A percentile compares a stretch with the other conserved stretches of the same genome.
These are phyloP conservation scores for Eimeria acervulina DNA, from an alignment of 169 alveolate species.

Conservation along the genomic window DNA sequence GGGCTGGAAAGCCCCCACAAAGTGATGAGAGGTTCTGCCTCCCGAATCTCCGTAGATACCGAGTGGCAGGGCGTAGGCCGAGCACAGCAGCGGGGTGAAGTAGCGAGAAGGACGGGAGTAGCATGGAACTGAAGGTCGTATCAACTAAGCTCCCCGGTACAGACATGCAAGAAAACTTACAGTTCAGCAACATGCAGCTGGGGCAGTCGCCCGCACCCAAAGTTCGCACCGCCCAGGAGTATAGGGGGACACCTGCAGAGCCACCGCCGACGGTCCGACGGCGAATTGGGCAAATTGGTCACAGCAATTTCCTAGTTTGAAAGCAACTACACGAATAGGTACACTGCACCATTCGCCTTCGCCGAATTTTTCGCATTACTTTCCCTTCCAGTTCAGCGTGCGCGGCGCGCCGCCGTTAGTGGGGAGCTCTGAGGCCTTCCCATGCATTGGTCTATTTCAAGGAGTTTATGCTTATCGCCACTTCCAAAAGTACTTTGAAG, in stretches of 20 bases:
- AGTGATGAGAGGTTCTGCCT: too few species aligned
- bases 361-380: not conserved
- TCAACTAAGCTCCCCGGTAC: too few species aligned
- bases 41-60: too few species aligned
- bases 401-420: not conserved
- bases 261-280: not conserved
- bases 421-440: not conserved
- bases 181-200: not conserved
- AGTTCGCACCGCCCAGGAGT: not conserved
- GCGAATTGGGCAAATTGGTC: not conserved
- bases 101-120: too few species aligned
- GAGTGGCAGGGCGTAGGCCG: too few species aligned
- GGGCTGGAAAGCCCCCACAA: too few species aligned
- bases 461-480: not conserved
- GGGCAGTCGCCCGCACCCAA: not conserved
- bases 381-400: not conserved
- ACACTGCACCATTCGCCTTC: not conserved
- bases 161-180: too few species aligned
- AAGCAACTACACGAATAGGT: not conserved
- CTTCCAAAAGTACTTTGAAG: not conserved
- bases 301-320: not conserved
- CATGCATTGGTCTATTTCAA: not conserved
- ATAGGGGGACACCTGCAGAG: not conserved
- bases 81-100: too few species aligned
- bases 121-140: too few species aligned